Base-by-base conservation (phyloP, 2,329 filamentous ascomycete species). In the Diplodia seriata region DNA sequence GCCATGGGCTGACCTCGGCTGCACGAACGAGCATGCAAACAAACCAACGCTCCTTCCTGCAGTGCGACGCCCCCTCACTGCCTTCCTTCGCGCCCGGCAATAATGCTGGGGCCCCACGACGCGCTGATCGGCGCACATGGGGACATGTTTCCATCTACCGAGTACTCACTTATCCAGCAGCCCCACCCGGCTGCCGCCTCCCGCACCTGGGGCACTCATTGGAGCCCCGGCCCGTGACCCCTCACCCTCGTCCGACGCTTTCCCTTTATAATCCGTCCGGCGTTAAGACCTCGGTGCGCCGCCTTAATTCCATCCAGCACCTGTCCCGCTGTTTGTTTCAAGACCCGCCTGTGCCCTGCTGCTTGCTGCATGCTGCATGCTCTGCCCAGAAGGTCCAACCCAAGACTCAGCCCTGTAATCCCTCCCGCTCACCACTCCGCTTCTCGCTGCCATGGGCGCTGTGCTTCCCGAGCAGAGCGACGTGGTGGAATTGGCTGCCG, bases 401-500 rank as follows among this genome's bases (percentile, higher is more conserved):
- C 29, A 15, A 15, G 4, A 2, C 18, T 29, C 18, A n/a, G 31
- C 7, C n/a, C 15, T 55, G 11, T 26, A 12, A 20, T 20, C 31
- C 31, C 15, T 20, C 26, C n/a, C 18, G 36, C 26, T 55, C n/a
- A n/a, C 12, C 3, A 20, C 5, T 15, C 53, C 53, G 50, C 29
- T 14, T 12, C 18, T 43, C 40, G 40, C 40, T 43, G n/a, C 18
- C 9, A 63, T 63, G 59, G 59, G 59, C 18, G 43, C 47, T 11
- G 18, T 26, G 11, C 18, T 66, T 9, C 64, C 64, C 14, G 64
- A 68, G 29, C 70, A 73, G 51, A 75, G 73, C 67, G 77, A 79
- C 56, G 75, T 79, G 20, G 74, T 78, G 51, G 73, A 76, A 9
- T 71, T 77, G 15, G 77, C 79, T 14, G 74, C 69, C 40, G 72